Evolutionary conservation across 2,329 filamentous ascomycete species (phyloP).

Genomic region (Berkeleyomyces basicola): DNA sequence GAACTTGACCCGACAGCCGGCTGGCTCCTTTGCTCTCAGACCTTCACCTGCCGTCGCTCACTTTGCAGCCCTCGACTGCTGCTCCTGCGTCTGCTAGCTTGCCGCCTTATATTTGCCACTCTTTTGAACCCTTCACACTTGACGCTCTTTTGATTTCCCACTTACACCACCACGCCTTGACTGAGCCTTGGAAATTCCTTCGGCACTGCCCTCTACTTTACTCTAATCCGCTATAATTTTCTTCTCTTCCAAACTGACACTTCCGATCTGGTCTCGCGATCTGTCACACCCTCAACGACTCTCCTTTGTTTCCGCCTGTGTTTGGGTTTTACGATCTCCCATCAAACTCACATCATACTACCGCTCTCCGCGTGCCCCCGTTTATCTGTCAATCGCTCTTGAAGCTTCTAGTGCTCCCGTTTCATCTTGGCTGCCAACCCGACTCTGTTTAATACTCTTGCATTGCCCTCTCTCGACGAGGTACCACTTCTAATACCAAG

Average conservation of each 20-base stretch:
- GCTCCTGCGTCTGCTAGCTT: neutral
- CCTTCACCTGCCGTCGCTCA: neutral
- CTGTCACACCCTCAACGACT: constrained; percentile 13
- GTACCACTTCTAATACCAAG: neutral
- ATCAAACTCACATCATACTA: neutral
- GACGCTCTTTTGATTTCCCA: neutral
- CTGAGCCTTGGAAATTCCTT: neutral
- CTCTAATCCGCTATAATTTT: neutral
- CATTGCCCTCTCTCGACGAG: neutral
- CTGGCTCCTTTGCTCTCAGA: constrained; percentile 14
- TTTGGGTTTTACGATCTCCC: constrained; percentile 1
- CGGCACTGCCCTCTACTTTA: constrained; percentile 9
- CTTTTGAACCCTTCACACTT: neutral
- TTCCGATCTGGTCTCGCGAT: constrained; percentile 13
- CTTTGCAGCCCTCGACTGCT: neutral
- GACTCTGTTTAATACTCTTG: neutral
- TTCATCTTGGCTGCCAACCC: neutral
- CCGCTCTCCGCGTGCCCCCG: neutral
- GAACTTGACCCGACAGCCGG: neutral
- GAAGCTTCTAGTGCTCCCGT: neutral
- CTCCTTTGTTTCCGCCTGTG: constrained; percentile 9
- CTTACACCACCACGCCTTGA: neutral
- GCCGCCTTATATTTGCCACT: neutral
- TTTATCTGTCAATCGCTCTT: neutral
- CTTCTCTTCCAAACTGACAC: neutral